Percentiles rank a stretch among this genome's conserved stretches.
phyloP scores from a whole-genome alignment of 805 yeast genomes.

The Barnettozyma wickerhamii region DNA sequence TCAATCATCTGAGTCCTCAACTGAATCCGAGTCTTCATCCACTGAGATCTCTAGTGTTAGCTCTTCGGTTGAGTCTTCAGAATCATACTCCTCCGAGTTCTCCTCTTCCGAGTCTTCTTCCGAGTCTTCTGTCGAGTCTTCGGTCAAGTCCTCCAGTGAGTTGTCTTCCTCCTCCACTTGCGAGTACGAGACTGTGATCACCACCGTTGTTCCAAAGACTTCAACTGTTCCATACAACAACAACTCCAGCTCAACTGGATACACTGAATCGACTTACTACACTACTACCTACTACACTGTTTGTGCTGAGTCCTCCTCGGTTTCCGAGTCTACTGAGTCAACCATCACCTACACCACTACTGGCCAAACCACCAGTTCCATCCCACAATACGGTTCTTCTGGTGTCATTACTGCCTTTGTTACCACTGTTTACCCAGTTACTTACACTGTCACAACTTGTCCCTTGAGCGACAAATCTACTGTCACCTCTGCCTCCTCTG shows the following conservation, averaged over 20 bases:
- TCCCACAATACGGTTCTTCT: not conserved
- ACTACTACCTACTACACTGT: not conserved
- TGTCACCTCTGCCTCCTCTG: not conserved
- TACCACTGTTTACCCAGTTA: not conserved
- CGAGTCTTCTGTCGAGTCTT: too few species aligned
- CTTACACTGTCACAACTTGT: slow-evolving; percentile 7
- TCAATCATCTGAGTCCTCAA: not conserved
- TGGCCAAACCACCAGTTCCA: not conserved
- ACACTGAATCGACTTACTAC: slow-evolving; percentile 10
- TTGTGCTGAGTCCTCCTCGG: not conserved
- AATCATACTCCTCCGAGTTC: not conserved
- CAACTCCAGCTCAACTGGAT: slow-evolving; percentile 2
- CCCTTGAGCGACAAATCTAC: slow-evolving; percentile 5
- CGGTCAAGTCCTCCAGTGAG: not conserved
- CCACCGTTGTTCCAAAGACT: slow-evolving; percentile 8
- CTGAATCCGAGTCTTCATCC: not conserved
- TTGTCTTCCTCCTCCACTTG: not conserved
- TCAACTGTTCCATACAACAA: slow-evolving; percentile 9
- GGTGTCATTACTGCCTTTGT: not conserved
- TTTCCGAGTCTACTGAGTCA: slow-evolving; percentile 1
- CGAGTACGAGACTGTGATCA: slow-evolving; percentile 2
- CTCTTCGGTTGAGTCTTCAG: not conserved
- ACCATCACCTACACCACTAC: not conserved
- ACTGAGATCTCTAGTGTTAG: not conserved
- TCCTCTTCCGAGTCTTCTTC: not conserved